Conservation (phyloP, 176 grass and related monocot genomes). For the Phyllostachys edulis region DNA sequence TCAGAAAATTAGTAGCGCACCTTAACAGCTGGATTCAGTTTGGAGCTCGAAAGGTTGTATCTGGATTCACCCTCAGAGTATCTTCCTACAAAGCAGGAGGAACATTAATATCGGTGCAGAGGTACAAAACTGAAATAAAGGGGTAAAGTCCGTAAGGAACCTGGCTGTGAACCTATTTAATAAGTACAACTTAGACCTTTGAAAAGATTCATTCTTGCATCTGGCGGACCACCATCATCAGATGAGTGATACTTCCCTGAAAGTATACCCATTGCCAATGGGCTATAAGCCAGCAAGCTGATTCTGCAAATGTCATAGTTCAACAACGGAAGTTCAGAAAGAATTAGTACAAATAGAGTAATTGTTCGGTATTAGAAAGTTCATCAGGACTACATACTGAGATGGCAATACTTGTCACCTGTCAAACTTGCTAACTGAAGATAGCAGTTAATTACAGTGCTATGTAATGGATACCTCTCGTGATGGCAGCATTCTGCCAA, state of each 20-base stretch:
- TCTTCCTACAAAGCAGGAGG: conserved; percentile 53
- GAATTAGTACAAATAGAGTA: not conserved
- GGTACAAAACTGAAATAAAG: not conserved
- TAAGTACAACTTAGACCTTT: conserved; percentile 42
- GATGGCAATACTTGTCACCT: not conserved
- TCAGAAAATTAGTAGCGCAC: conserved; percentile 30
- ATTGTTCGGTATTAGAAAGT: not conserved
- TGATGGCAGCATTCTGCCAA: conserved; percentile 95
- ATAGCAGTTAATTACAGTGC: not conserved
- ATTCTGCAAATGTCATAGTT: conserved; percentile 50
- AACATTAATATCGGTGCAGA: not conserved
- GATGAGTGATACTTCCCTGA: conserved; percentile 76
- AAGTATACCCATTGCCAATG: conserved; percentile 96
- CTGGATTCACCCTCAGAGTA: conserved; percentile 92
- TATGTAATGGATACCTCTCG: conserved; percentile 47
- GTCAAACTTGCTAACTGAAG: not conserved
- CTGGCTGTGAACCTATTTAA: not conserved
- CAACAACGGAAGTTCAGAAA: not conserved
- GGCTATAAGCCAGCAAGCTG: conserved; percentile 83
- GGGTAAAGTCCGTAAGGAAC: not conserved
- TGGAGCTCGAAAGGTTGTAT: conserved; percentile 69
- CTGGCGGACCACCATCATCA: conserved; percentile 31
- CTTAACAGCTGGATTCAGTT: conserved; percentile 57
- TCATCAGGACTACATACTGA: not conserved
- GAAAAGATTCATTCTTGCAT: conserved; percentile 92